These are phyloP conservation scores for Globisporangium ultimum DNA, from an alignment of 352 stramenopile genomes.

Conservation along the genomic window DNA sequence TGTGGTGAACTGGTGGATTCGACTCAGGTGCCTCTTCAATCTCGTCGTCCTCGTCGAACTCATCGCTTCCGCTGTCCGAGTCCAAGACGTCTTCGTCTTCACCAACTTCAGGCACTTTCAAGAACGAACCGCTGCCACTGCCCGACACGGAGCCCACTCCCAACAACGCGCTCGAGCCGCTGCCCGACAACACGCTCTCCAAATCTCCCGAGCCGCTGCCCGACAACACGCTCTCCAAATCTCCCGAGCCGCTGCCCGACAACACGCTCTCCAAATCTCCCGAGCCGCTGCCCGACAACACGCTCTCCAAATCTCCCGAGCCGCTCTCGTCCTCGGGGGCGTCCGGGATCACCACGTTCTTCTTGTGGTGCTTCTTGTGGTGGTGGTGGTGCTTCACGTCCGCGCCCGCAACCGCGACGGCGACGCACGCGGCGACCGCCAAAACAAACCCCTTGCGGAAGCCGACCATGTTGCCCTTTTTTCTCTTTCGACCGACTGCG, in stretches of 20 bases:
- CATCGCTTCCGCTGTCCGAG: not conserved
- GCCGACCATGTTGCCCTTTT: constrained; percentile 10
- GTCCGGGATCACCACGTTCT: not conserved
- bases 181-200: constrained; percentile 4
- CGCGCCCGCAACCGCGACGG: constrained; percentile 4
- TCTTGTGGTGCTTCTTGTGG: constrained; percentile 2
- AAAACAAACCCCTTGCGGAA: constrained; percentile 11
- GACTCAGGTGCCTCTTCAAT: constrained; percentile 14
- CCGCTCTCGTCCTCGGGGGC: not conserved
- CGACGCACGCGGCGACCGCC: constrained; percentile 9
- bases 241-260: not conserved
- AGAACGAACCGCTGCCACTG: not conserved
- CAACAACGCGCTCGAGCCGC: not conserved
- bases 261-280: not conserved
- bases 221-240: not conserved
- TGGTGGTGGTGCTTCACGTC: constrained; percentile 11
- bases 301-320: not conserved
- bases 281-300: constrained; percentile 8
- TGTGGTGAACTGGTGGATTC: constrained; percentile 6
- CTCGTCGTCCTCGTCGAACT: constrained; percentile 19
- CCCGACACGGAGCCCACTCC: not conserved
- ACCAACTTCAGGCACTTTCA: not conserved
- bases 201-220: constrained; percentile 5
- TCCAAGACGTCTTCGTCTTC: not conserved
- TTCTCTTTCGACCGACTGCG: not conserved